Percentiles rank a stretch among this genome's conserved stretches.
These are phyloP conservation scores for Oryza glaberrima DNA, from an alignment of 176 grass and related monocot species.

Conservation along the genomic window DNA sequence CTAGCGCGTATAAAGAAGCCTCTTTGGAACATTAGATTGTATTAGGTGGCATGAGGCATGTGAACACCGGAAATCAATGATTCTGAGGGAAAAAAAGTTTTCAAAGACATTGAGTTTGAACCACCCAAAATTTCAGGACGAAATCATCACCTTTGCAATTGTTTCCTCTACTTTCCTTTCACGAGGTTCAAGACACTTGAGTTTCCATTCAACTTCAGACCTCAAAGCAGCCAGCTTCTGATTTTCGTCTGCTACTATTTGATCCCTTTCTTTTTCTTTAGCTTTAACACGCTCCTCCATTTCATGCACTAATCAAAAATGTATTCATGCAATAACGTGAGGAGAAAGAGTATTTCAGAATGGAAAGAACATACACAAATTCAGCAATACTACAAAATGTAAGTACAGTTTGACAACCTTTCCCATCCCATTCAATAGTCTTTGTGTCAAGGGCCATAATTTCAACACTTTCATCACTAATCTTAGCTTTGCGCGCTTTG, in stretches of 20 bases:
- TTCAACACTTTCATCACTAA: constrained; percentile 54
- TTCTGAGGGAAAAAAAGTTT: background rate
- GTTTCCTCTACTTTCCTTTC: constrained; percentile 55
- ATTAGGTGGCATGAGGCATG: background rate
- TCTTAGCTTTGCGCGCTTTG: constrained; percentile 69
- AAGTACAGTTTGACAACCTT: constrained; percentile 54
- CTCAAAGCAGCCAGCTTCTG: constrained; percentile 52
- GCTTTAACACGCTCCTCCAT: constrained; percentile 51
- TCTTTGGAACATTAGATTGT: background rate
- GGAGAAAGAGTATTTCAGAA: background rate
- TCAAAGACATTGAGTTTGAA: constrained; percentile 21
- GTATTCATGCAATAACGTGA: background rate
- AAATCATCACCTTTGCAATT: constrained; percentile 54
- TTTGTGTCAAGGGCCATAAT: constrained; percentile 53
- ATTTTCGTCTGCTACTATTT: constrained; percentile 54
- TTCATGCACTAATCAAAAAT: constrained; percentile 46
- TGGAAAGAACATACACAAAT: background rate
- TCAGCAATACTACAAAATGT: constrained; percentile 26
- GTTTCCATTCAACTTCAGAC: constrained; percentile 67
- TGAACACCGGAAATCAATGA: background rate
- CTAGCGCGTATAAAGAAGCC: background rate
- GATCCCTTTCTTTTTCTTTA: constrained; percentile 65
- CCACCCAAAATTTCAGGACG: constrained; percentile 26
- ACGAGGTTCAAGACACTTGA: constrained; percentile 51
- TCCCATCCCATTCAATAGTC: constrained; percentile 68